Evolutionary conservation across 805 yeast genomes (phyloP).

Genomic region (Hanseniaspora meyeri): DNA sequence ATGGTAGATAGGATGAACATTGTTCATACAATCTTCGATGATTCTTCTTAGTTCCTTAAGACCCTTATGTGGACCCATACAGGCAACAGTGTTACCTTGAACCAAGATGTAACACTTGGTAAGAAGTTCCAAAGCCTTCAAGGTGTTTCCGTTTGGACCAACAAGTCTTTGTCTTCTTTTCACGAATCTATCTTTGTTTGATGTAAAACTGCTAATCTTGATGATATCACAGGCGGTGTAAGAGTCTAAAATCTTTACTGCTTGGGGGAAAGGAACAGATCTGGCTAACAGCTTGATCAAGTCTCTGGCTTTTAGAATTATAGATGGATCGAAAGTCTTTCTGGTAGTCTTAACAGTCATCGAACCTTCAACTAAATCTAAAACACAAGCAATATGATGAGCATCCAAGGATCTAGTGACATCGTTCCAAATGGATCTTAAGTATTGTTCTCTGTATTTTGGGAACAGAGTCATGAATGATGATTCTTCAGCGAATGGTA

Average conservation of each 20-base stretch:
- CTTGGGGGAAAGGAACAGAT: conserved; percentile 95
- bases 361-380: conserved; percentile 89
- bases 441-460: conserved; percentile 83
- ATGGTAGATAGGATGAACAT: conserved; percentile 94
- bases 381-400: conserved; percentile 65
- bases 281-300: conserved; percentile 85
- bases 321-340: conserved; percentile 90
- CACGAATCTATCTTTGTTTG: conserved; percentile 84
- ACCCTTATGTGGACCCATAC: conserved; percentile 93
- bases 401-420: conserved; percentile 68
- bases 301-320: conserved; percentile 87
- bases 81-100: conserved; percentile 94
- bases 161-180: conserved; percentile 92
- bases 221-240: conserved; percentile 92
- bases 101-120: conserved; percentile 94
- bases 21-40: conserved; percentile 94
- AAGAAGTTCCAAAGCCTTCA: conserved; percentile 85
- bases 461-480: conserved; percentile 92
- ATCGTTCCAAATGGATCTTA: conserved; percentile 86
- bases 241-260: conserved; percentile 78
- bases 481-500: conserved; percentile 88
- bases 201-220: conserved; percentile 79
- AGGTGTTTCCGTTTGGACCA: conserved; percentile 93
- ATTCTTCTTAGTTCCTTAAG: conserved; percentile 83
- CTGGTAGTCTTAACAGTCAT: conserved; percentile 95